phyloP scores from a whole-genome alignment of 208 protist genomes.

The Trypanosoma theileri region DNA sequence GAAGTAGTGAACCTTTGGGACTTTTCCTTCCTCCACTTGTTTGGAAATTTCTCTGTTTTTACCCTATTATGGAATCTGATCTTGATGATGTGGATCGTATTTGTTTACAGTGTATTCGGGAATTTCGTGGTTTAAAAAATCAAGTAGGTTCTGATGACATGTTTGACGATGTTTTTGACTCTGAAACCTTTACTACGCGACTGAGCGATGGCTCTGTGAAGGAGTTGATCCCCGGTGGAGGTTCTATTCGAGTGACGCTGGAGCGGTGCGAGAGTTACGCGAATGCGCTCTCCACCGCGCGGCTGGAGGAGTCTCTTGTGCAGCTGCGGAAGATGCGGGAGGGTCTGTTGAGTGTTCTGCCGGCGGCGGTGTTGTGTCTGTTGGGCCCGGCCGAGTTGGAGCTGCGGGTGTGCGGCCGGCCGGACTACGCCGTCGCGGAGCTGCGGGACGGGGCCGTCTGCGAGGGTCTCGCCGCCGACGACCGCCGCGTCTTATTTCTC shows the following conservation, averaged over 20 bases:
- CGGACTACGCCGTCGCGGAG: slow-evolving; percentile 86
- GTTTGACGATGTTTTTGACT: slow-evolving; percentile 84
- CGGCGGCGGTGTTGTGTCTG: slow-evolving; percentile 78
- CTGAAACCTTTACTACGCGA: slow-evolving; percentile 82
- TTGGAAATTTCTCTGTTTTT: slow-evolving; percentile 85
- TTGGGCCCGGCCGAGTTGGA: slow-evolving; percentile 89
- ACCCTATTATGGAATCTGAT: slow-evolving; percentile 70
- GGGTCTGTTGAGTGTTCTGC: slow-evolving; percentile 87
- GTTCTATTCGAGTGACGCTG: slow-evolving; percentile 66
- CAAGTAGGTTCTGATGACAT: slow-evolving; percentile 38
- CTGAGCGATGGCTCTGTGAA: slow-evolving; percentile 74
- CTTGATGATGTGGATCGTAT: slow-evolving; percentile 80
- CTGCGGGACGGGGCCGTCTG: slow-evolving; percentile 80
- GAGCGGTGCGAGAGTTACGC: slow-evolving; percentile 78
- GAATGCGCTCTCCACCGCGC: slow-evolving; percentile 55
- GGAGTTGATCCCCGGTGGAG: slow-evolving; percentile 76
- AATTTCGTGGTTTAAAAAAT: slow-evolving; percentile 62
- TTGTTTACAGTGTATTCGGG: slow-evolving; percentile 81
- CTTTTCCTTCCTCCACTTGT: slow-evolving; percentile 91
- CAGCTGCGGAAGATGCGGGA: slow-evolving; percentile 80
- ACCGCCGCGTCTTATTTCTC: slow-evolving; percentile 86
- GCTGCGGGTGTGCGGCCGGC: slow-evolving; percentile 84
- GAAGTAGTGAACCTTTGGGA: slow-evolving; percentile 86
- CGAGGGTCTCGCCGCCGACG: slow-evolving; percentile 79
- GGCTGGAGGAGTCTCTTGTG: slow-evolving; percentile 81